A percentile compares a stretch with the other conserved stretches of the same genome.
phyloP scores from a whole-genome alignment of 169 alveolate genomes.

The Eimeria necatrix region DNA sequence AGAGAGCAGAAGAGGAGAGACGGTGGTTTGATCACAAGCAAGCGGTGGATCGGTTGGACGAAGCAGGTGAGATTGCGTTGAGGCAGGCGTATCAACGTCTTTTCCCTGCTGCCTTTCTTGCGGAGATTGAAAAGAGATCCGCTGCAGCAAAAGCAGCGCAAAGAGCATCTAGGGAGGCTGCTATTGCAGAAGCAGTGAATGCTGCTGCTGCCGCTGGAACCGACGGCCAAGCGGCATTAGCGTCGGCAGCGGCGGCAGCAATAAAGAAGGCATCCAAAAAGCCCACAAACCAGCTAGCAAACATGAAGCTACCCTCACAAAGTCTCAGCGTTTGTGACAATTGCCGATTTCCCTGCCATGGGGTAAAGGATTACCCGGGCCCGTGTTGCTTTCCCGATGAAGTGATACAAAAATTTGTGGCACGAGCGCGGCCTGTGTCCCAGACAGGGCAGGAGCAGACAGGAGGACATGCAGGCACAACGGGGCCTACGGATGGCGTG shows the following conservation, averaged over 20 bases:
- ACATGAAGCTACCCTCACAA: conserved; percentile 79
- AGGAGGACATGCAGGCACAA: background rate
- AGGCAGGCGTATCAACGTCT: conserved; percentile 81
- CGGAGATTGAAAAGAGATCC: conserved; percentile 70
- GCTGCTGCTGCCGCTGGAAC: conserved; percentile 76
- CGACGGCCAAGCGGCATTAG: conserved; percentile 70
- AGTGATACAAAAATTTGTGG: conserved; percentile 69
- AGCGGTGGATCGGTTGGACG: conserved; percentile 73
- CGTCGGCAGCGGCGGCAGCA: conserved; percentile 72
- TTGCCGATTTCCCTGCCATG: conserved; percentile 81
- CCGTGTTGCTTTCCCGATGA: conserved; percentile 81
- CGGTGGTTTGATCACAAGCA: conserved; percentile 76
- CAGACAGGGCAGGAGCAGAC: conserved; percentile 29
- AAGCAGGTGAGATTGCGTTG: conserved; percentile 73
- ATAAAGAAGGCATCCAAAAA: conserved; percentile 78
- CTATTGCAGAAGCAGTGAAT: conserved; percentile 68
- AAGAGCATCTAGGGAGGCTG: conserved; percentile 74
- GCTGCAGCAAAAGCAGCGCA: conserved; percentile 80
- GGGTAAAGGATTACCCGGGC: conserved; percentile 79
- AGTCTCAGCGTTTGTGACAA: conserved; percentile 77
- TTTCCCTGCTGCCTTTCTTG: conserved; percentile 81
- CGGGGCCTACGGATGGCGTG: background rate
- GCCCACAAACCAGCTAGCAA: conserved; percentile 78
- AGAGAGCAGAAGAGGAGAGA: conserved; percentile 86
- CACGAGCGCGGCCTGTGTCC: conserved; percentile 60